Evolutionary conservation across 495 filamentous ascomycete genomes (phyloP), one percentile per base, ranked within the genome.

Genomic region (Penicillium odoratum): DNA sequence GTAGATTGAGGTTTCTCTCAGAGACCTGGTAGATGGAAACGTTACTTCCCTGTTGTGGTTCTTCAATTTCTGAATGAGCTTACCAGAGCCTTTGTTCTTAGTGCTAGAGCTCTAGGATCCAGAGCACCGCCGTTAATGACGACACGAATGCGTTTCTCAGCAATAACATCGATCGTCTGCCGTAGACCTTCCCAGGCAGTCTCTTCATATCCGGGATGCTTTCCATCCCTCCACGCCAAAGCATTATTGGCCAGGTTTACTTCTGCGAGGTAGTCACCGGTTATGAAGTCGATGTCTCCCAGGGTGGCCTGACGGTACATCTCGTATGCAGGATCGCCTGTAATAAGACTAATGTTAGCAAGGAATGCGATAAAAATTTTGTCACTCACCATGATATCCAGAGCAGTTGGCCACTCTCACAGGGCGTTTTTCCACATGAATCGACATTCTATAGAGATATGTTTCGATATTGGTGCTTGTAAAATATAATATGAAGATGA

Each of bases 231-330:
- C 60, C 66, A 69, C 7, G 74, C 68, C 55, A 75, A 59, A 0
- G 70, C 78, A 60, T 80, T 78, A 47, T 78, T 76, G 47, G 76
- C 75, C 31, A 80, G 58, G 43, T 80, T 79, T 31, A 79, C 68
- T 58, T 79, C 77, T 76, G 79, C 78, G 16, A 85, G 74, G 56
- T 81, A 85, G 59, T 85, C 82, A 0, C 82, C 82, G 3, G 78
- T 81, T 28, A 85, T 81, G 36, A 83, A 76, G 51, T 83, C 81
- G 21, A 85, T 72, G 58, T 74, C 74, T 18, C 76, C 75, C 18
- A 72, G 53, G 16, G 69, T 75, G 1, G 73, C 78, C 64, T 79
- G 78, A 16, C 67, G 71, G 47, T 65, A 66, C 78, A 78, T 78
- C 34, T 75, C 72, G 51, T 70, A 68, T 21, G 73, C 74, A 5